phyloP scores from a whole-genome alignment of 305 asterid genomes.

The Salvia sclarea region DNA sequence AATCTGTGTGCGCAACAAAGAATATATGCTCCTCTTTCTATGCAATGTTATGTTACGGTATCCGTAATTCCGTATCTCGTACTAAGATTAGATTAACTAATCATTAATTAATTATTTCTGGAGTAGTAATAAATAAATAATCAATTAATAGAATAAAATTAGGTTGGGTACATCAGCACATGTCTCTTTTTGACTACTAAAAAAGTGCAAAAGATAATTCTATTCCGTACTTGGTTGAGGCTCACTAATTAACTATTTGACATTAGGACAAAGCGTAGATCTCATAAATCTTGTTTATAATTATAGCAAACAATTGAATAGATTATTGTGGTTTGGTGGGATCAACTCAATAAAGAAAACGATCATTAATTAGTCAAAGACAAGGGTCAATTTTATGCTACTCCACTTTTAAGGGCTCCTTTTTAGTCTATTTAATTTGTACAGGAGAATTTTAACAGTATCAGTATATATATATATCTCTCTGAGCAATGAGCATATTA shows the following conservation, averaged over 20 bases:
- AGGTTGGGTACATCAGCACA: neutral
- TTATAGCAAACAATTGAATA: neutral
- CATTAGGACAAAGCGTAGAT: neutral
- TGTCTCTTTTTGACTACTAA: neutral
- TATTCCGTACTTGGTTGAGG: neutral
- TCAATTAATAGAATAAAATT: neutral
- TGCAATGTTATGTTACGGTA: too few species aligned
- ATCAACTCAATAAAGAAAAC: neutral
- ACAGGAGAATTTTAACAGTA: too few species aligned
- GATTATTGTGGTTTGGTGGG: slow-evolving; percentile 3
- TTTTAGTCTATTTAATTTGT: too few species aligned
- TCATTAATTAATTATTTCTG: neutral
- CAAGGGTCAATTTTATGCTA: neutral
- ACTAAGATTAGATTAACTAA: neutral
- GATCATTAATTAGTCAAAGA: neutral
- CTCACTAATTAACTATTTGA: neutral
- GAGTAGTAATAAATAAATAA: neutral
- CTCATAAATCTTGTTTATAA: neutral
- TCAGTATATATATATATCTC: too few species aligned
- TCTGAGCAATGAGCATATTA: too few species aligned
- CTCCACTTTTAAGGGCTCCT: too few species aligned
- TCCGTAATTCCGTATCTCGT: neutral
- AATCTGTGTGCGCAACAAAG: too few species aligned
- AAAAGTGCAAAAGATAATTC: neutral
- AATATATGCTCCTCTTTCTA: too few species aligned